Conservation (phyloP, 352 stramenopile species). For the Pythium sp. region DNA sequence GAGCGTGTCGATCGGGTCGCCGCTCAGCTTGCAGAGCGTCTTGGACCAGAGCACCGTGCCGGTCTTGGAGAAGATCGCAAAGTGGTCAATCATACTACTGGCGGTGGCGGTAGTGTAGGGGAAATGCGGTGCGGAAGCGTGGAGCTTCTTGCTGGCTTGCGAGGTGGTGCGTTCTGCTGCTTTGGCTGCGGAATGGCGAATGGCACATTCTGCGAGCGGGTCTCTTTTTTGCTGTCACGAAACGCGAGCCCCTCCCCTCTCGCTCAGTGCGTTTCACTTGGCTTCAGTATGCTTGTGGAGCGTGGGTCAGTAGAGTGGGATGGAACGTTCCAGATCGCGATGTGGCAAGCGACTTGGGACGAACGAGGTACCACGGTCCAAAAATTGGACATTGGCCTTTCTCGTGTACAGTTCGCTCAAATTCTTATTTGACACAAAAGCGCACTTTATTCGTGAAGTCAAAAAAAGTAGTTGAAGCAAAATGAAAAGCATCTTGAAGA, state of each 20-base stretch:
- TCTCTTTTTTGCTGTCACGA: conserved; percentile 3
- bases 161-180: background rate
- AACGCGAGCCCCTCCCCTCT: conserved; percentile 5
- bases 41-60: conserved; percentile 90
- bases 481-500: too few species aligned
- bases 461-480: background rate
- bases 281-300: background rate
- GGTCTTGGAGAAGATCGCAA: conserved; percentile 90
- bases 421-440: conserved; percentile 5
- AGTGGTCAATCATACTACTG: conserved; percentile 88
- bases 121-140: background rate
- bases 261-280: conserved; percentile 9
- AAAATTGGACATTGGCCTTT: conserved; percentile 4
- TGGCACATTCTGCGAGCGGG: background rate
- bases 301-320: conserved; percentile 4
- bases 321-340: conserved; percentile 20
- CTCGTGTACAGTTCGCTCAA: background rate
- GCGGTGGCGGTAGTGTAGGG: background rate
- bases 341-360: conserved; percentile 11
- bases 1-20: conserved; percentile 85
- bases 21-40: conserved; percentile 81
- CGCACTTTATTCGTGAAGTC: background rate
- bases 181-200: conserved; percentile 4
- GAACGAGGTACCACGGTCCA: background rate
- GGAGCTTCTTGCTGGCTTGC: background rate